phyloP scores from a whole-genome alignment of 2,329 filamentous ascomycete genomes.

The Claviceps sp. region DNA sequence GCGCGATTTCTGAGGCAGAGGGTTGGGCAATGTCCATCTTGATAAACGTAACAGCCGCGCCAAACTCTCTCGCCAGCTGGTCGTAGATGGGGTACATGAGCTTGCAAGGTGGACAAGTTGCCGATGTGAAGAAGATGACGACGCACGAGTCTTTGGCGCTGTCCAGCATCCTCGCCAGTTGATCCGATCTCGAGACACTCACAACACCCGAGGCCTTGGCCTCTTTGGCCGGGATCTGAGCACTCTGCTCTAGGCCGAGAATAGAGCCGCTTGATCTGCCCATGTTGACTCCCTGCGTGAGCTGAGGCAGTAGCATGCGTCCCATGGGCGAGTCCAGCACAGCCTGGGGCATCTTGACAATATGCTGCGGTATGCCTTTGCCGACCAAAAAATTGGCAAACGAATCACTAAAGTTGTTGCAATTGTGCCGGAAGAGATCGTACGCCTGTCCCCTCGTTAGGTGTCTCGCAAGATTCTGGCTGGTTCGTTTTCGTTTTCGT shows the following conservation, averaged over 20 bases:
- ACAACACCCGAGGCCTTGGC: slow-evolving; percentile 32
- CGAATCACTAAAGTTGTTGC: slow-evolving; percentile 95
- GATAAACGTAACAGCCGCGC: slow-evolving; percentile 56
- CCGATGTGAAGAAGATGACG: slow-evolving; percentile 84
- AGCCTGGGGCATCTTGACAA: slow-evolving; percentile 69
- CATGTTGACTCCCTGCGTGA: slow-evolving; percentile 37
- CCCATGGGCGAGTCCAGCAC: slow-evolving; percentile 82
- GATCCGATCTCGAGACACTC: slow-evolving; percentile 35
- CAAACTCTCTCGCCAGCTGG: slow-evolving; percentile 60
- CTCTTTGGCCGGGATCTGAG: slow-evolving; percentile 10
- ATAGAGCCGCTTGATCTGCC: slow-evolving; percentile 37
- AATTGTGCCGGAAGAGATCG: slow-evolving; percentile 83
- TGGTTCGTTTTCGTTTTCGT: background rate
- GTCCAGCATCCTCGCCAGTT: slow-evolving; percentile 24
- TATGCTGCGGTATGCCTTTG: slow-evolving; percentile 76
- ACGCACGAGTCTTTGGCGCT: slow-evolving; percentile 57
- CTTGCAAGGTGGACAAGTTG: slow-evolving; percentile 76
- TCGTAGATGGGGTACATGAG: slow-evolving; percentile 71
- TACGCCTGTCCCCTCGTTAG: slow-evolving; percentile 48
- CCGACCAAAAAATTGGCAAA: slow-evolving; percentile 82
- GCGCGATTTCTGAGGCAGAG: slow-evolving; percentile 48
- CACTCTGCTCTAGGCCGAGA: slow-evolving; percentile 34
- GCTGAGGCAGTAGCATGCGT: slow-evolving; percentile 69
- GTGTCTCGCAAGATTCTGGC: background rate
- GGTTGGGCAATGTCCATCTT: slow-evolving; percentile 67